Conservation (phyloP, 495 filamentous ascomycete genomes). For the Clohesyomyces aquaticus region DNA sequence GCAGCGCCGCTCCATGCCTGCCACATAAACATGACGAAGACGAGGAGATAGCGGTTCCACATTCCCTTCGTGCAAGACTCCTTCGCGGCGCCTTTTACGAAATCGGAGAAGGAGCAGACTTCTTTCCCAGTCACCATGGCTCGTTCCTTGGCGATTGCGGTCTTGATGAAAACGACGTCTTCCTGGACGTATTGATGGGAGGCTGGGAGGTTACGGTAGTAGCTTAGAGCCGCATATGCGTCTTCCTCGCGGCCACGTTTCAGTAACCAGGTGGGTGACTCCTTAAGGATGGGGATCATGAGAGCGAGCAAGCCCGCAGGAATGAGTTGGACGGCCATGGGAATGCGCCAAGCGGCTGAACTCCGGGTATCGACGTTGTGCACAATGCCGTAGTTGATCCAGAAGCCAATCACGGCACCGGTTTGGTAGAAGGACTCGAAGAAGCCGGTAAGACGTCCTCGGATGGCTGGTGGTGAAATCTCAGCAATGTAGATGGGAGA, state of each 20-base stretch:
- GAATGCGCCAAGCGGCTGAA: conserved; percentile 38
- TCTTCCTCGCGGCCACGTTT: conserved; percentile 39
- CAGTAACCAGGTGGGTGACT: conserved; percentile 34
- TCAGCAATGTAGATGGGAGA: conserved; percentile 44
- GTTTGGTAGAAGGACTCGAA: conserved; percentile 44
- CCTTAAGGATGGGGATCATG: conserved; percentile 36
- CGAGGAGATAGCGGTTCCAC: conserved; percentile 47
- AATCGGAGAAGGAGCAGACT: conserved; percentile 33
- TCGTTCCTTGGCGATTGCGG: conserved; percentile 42
- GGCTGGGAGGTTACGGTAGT: conserved; percentile 39
- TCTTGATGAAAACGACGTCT: conserved; percentile 42
- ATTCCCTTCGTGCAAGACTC: conserved; percentile 45
- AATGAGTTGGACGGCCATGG: conserved; percentile 42
- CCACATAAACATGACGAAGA: conserved; percentile 49
- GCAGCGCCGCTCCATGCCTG: conserved; percentile 43
- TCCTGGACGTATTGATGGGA: conserved; percentile 40
- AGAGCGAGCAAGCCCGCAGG: conserved; percentile 38
- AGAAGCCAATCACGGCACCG: conserved; percentile 45
- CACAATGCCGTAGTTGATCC: conserved; percentile 43
- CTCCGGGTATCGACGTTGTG: conserved; percentile 32
- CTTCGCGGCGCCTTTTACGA: conserved; percentile 40
- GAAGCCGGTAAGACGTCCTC: conserved; percentile 42
- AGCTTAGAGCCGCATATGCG: conserved; percentile 33
- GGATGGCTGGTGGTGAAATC: conserved; percentile 41
- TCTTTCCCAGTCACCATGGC: conserved; percentile 29